Evolutionary conservation across 768 basidiomycete genomes (phyloP), one percentile per base, ranked within the genome.

Genomic region (Butyriboletus loyo): DNA sequence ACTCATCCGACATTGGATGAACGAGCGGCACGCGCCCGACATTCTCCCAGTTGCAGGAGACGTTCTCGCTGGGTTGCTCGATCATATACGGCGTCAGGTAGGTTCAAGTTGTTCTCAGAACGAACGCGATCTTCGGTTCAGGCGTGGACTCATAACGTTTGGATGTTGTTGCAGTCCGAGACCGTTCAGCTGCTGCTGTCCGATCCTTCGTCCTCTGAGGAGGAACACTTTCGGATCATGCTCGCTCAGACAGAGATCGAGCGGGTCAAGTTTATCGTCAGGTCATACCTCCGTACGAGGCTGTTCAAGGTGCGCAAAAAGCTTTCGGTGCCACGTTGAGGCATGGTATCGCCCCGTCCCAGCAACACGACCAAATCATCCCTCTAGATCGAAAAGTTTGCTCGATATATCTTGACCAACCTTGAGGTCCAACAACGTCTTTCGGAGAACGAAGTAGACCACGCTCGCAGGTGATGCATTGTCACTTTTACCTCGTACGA

Each of bases 181-280:
- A 83, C 82, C 51, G 91, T 90, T 32, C 91, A 82, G 64, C 73
- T 80, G 43, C 72, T 97, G 28, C 80, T 89, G 5, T 82, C 83
- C 24, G 92, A 96, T 66, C 88, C 91, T 0, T 80, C 83, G 34
- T 86, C 90, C 3, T 91, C 87, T 1, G 92, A 96, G 62, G 92
- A 96, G 55, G 94, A 98, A 57, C 93, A 98, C 62, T 89, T 94
- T 54, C 78, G 92, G 58, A 89, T 96, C 31, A 87, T 92, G 77
- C 85, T 98, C 48, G 94, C 91, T 0, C 92, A 95, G 71, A 95
- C 92, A 0, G 94, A 98, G 70, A 83, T 96, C 59, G 94, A 98
- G 66, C 83, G 95, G 37, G 90, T 92, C 61, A 95, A 93, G 70
- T 98, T 93, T 64, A 82, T 96, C 50, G 83, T 97, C 24, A 75